Evolutionary conservation across 2,329 filamentous ascomycete genomes (phyloP), one percentile per base, ranked within the genome.

Genomic region (Leptographium radiaticola): DNA sequence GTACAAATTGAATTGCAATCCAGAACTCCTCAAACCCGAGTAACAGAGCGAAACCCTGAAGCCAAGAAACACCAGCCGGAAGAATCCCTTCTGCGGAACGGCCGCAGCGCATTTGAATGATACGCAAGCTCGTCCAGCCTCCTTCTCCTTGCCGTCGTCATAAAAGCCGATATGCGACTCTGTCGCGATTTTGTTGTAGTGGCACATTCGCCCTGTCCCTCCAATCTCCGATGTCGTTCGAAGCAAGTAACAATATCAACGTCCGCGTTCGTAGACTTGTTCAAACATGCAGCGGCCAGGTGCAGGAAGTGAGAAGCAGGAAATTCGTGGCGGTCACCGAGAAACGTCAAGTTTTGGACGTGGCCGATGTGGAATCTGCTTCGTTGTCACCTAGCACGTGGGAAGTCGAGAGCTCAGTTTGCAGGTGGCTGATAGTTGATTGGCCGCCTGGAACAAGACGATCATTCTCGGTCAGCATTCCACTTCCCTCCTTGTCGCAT

Each of bases 341-440:
- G 43, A n/a, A 45, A 45, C 13, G 7, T 25, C 43, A 20, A 12
- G 13, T 6, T 16, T 7, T n/a, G 31, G 45, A 11, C n/a, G 31
- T 20, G 45, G 16, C 18, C 31, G 31, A 16, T 5, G 6, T 16
- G n/a, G 5, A 31, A 20, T 49, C 30, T 36, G 18, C 15, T 18
- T 30, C 40, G 43, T 31, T 45, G 43, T 45, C 43, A 25, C 25
- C 43, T 7, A 45, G 16, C 43, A 16, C 20, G 10, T 20, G 6
- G 11, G 4, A 33, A 13, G 31, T n/a, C 4, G 34, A 30, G 47
- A 34, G 53, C 62, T 72, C 68, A 76, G 68, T 77, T 74, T 53
- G 58, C 60, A 39, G 86, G 85, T 57, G 86, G 80, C 67, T 90
- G 85, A 70, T 88, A 93, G 71, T 91, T 89, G 64, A 93, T 83